Evolutionary conservation across 129 eudicot species (phyloP).

Genomic region (Ambrosia trifida): DNA sequence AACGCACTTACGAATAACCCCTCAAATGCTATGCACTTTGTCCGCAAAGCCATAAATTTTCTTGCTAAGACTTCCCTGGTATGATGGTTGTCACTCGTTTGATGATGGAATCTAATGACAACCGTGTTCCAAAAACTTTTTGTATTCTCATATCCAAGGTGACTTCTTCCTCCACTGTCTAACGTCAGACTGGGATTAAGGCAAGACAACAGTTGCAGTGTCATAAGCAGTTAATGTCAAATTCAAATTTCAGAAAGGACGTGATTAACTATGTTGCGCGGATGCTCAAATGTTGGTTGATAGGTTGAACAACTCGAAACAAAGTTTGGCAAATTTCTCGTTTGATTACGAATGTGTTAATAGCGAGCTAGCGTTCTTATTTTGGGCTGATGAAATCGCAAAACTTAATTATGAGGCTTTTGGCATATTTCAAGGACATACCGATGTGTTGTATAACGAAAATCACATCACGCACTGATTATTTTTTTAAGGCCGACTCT

Average conservation of each 20-base stretch:
- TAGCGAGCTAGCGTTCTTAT: not conserved
- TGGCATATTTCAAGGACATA: conserved; percentile 7
- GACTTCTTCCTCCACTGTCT: too few species aligned
- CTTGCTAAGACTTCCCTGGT: too few species aligned
- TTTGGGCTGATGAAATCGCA: conserved; percentile 7
- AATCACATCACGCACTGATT: not conserved
- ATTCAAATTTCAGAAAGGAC: not conserved
- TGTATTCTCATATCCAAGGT: too few species aligned
- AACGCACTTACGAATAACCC: too few species aligned
- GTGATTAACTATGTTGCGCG: not conserved
- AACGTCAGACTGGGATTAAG: too few species aligned
- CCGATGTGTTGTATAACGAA: conserved; percentile 1
- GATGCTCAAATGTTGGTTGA: not conserved
- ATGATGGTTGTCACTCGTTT: too few species aligned
- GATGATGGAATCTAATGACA: too few species aligned
- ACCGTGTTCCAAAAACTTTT: too few species aligned
- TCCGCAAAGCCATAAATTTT: too few species aligned
- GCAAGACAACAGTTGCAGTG: not conserved
- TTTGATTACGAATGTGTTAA: not conserved
- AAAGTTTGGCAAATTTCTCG: not conserved
- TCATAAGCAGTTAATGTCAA: not conserved
- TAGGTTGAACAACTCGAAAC: not conserved
- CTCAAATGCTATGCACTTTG: too few species aligned
- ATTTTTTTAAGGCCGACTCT: not conserved
- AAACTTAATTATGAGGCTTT: not conserved